Evolutionary conservation across 345 rosid species (phyloP).

Genomic region (Populus alba): DNA sequence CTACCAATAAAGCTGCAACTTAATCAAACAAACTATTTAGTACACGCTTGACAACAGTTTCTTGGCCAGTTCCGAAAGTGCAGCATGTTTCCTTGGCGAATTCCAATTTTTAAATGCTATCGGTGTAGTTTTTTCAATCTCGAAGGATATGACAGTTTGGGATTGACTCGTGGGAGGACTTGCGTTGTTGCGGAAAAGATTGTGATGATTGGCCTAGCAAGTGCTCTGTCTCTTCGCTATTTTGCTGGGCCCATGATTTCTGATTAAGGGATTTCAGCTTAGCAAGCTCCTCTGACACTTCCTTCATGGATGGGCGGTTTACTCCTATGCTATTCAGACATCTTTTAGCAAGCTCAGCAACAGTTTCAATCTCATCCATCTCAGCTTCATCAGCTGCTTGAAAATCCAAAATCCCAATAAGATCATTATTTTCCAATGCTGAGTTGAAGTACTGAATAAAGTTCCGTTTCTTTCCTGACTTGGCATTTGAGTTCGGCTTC

Average conservation of each 20-base stretch:
- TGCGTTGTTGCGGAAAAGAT: not conserved
- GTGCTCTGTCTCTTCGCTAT: not conserved
- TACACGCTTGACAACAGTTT: too few relatives aligned
- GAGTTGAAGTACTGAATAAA: conserved; percentile 16
- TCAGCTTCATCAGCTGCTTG: not conserved
- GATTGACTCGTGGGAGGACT: not conserved
- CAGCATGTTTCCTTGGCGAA: too few relatives aligned
- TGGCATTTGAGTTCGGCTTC: not conserved
- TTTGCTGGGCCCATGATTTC: not conserved
- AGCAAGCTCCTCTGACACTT: not conserved
- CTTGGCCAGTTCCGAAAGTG: too few relatives aligned
- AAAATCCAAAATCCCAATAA: not conserved
- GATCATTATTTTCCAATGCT: not conserved
- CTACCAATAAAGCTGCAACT: too few relatives aligned
- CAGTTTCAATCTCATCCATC: not conserved
- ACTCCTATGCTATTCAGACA: not conserved
- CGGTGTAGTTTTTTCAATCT: not conserved
- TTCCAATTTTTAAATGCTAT: not conserved
- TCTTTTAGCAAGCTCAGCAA: not conserved
- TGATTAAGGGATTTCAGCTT: not conserved
- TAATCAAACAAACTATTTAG: too few relatives aligned
- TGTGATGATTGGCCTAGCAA: not conserved
- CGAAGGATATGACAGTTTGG: not conserved
- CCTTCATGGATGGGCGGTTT: not conserved
- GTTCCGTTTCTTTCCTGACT: not conserved